These are phyloP conservation scores for Quercus ilex DNA, from an alignment of 306 rosid genomes.

Conservation along the genomic window DNA sequence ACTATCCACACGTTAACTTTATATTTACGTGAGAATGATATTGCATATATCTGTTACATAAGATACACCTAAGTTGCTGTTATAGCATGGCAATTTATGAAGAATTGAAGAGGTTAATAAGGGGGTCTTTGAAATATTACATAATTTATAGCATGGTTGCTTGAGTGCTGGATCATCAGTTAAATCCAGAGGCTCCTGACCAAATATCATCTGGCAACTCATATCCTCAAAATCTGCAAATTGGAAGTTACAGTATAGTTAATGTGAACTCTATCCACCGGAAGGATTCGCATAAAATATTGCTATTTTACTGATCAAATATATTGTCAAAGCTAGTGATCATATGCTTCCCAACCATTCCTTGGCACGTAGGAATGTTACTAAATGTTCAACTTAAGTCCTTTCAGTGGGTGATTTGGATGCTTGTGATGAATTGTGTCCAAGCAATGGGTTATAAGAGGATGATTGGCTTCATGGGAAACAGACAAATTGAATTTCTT, in stretches of 20 bases:
- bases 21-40: too few relatives aligned
- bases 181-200: slow-evolving; percentile 72
- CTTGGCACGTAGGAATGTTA: not conserved
- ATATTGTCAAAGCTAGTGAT: slow-evolving; percentile 1
- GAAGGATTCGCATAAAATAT: not conserved
- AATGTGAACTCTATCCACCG: slow-evolving; percentile 3
- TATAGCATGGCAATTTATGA: not conserved
- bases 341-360: slow-evolving; percentile 13
- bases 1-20: too few relatives aligned
- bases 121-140: slow-evolving; percentile 36
- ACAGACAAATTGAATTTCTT: slow-evolving; percentile 5
- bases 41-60: too few relatives aligned
- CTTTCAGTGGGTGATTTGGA: slow-evolving; percentile 20
- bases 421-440: slow-evolving; percentile 15
- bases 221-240: slow-evolving; percentile 91
- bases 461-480: slow-evolving; percentile 33
- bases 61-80: too few relatives aligned
- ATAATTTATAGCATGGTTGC: slow-evolving; percentile 86
- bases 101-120: not conserved
- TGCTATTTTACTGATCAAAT: slow-evolving; percentile 6
- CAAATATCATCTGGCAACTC: slow-evolving; percentile 98
- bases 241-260: slow-evolving; percentile 15
- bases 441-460: slow-evolving; percentile 7
- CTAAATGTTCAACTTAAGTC: not conserved
- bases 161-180: slow-evolving; percentile 77